Evolutionary conservation across 2,329 filamentous ascomycete species (phyloP), one percentile per base, ranked within the genome.

Genomic region (Catunica adiposa): DNA sequence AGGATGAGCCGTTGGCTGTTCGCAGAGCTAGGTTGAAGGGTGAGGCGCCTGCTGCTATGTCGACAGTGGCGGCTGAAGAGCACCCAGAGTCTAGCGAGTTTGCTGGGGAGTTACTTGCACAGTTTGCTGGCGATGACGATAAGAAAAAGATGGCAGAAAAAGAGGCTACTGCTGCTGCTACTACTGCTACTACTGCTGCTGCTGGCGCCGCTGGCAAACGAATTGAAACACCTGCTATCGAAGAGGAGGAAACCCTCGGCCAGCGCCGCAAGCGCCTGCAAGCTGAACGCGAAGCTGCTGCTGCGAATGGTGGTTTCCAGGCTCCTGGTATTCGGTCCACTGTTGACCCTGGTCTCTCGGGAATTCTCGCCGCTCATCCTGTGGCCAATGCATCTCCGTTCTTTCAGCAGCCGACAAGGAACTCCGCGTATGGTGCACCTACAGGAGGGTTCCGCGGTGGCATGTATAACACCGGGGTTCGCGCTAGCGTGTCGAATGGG

Each of bases 171-270:
- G 15, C 8, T 17, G 11, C 40, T 3, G 40, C 8, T 2, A 44
- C 7, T 2, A 72, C 73, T n/a, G n/a, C n/a, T n/a, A n/a, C n/a
- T n/a, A n/a, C n/a, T n/a, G n/a, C n/a, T n/a, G n/a, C n/a, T n/a
- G n/a, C n/a, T n/a, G n/a, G n/a, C n/a, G n/a, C n/a, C n/a, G n/a
- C n/a, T n/a, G n/a, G n/a, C n/a, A n/a, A n/a, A n/a, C n/a, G n/a
- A n/a, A n/a, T n/a, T 17, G 68, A 70, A 1, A 58, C 53, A 23
- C 53, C 56, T 78, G 62, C 69, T 56, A 61, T 64, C 20, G 73
- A 75, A 59, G 83, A 82, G 61, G 83, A 88, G 62, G 86, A 92
- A 64, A 90, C 86, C 0, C 72, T 92, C 0, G 86, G 85, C 8
- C 84, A 90, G 66, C 80, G 86, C 9, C 80, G 85, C 0, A 80